Evolutionary conservation across 768 basidiomycete genomes (phyloP).

Genomic region (Postia placenta): DNA sequence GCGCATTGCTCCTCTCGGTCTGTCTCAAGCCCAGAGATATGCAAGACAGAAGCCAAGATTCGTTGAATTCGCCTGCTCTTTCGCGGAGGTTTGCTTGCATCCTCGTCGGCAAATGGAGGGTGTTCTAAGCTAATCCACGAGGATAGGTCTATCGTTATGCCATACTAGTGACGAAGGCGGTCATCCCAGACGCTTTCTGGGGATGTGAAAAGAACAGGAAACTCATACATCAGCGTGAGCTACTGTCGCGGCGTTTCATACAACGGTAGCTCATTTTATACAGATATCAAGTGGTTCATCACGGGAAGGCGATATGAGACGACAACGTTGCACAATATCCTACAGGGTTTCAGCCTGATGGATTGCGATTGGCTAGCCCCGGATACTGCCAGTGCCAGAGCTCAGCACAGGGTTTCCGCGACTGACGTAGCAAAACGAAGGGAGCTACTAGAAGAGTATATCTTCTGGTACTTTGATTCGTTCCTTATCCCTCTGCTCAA

Average conservation of each 20-base stretch:
- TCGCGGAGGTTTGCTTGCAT: slow-evolving; percentile 45
- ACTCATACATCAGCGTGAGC: slow-evolving; percentile 50
- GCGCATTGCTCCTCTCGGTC: slow-evolving; percentile 37
- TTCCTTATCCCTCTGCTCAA: slow-evolving; percentile 76
- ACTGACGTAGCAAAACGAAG: slow-evolving; percentile 70
- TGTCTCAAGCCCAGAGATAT: slow-evolving; percentile 41
- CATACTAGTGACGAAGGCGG: slow-evolving; percentile 50
- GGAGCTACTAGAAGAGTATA: slow-evolving; percentile 80
- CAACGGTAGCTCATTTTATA: neutral
- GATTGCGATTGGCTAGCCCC: slow-evolving; percentile 79
- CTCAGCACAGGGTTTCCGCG: slow-evolving; percentile 46
- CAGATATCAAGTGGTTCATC: slow-evolving; percentile 76
- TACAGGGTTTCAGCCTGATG: slow-evolving; percentile 70
- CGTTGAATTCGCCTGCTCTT: slow-evolving; percentile 64
- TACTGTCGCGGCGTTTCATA: neutral
- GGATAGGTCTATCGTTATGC: slow-evolving; percentile 68
- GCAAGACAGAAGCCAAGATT: slow-evolving; percentile 65
- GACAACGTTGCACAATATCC: slow-evolving; percentile 62
- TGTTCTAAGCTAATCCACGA: no score
- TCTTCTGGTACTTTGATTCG: slow-evolving; percentile 93
- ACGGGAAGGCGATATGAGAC: slow-evolving; percentile 76
- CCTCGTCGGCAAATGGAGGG: neutral
- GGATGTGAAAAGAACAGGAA: slow-evolving; percentile 64
- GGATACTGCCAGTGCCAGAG: slow-evolving; percentile 27
- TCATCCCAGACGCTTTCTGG: slow-evolving; percentile 78